Evolutionary conservation across 2,329 filamentous ascomycete genomes (phyloP).

Genomic region (Fusarium tuaranense): DNA sequence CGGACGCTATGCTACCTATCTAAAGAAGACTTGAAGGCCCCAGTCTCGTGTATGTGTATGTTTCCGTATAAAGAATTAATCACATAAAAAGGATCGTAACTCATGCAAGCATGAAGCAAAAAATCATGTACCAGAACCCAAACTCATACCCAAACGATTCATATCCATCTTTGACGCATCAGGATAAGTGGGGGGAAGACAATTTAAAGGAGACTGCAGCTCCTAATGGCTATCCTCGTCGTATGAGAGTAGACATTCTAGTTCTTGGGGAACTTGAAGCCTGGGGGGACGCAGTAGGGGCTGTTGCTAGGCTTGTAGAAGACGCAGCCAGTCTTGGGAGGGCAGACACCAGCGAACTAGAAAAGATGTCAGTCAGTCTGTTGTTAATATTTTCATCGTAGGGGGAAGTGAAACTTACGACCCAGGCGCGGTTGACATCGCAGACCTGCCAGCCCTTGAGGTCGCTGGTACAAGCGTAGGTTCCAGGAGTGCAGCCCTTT

Average conservation of each 20-base stretch:
- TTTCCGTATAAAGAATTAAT: slow-evolving; percentile 23
- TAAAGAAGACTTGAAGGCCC: slow-evolving; percentile 22
- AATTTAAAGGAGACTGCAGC: background rate
- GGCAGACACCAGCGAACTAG: slow-evolving; percentile 50
- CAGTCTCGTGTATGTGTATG: slow-evolving; percentile 18
- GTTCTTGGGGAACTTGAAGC: slow-evolving; percentile 45
- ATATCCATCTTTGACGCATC: background rate
- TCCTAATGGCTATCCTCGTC: slow-evolving; percentile 15
- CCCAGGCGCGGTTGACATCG: slow-evolving; percentile 45
- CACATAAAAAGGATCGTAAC: slow-evolving; percentile 39
- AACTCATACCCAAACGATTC: background rate
- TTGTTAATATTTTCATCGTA: background rate
- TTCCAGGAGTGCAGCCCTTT: slow-evolving; percentile 47
- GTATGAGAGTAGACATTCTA: slow-evolving; percentile 5
- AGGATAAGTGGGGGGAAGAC: slow-evolving; percentile 2
- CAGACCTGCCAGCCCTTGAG: slow-evolving; percentile 50
- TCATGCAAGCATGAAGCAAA: slow-evolving; percentile 44
- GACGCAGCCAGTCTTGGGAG: slow-evolving; percentile 51
- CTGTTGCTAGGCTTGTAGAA: slow-evolving; percentile 50
- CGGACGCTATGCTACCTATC: slow-evolving; percentile 34
- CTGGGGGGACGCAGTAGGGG: slow-evolving; percentile 54
- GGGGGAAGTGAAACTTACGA: slow-evolving; percentile 47
- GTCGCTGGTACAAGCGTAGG: slow-evolving; percentile 49
- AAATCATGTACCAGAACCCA: slow-evolving; percentile 17
- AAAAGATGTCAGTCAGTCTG: too few relatives aligned